Percentiles rank a stretch among this genome's conserved stretches.
These are phyloP conservation scores for Aschersonia sp. DNA, from an alignment of 2,329 filamentous ascomycete genomes.

Conservation along the genomic window DNA sequence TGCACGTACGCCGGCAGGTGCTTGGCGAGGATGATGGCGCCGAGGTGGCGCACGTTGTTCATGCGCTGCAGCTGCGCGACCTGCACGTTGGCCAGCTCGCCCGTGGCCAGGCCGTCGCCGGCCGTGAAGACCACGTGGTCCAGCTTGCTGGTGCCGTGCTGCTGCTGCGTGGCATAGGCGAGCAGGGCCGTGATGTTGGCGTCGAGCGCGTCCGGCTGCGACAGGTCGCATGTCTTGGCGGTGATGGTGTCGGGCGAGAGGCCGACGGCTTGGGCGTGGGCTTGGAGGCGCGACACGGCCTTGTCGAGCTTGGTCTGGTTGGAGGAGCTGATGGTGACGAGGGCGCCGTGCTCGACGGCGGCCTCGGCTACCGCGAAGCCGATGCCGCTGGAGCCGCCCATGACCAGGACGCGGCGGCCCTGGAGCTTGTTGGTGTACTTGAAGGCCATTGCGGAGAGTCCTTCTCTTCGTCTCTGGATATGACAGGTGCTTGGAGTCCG, in stretches of 20 bases:
- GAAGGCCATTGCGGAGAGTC: too few species aligned
- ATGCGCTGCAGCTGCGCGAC: conserved; percentile 23
- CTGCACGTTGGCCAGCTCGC: conserved; percentile 24
- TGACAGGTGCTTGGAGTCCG: too few species aligned
- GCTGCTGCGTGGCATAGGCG: conserved; percentile 24
- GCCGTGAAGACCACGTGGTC: conserved; percentile 46
- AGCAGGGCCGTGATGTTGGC: conserved; percentile 33
- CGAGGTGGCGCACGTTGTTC: conserved; percentile 34
- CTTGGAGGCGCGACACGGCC: conserved; percentile 26
- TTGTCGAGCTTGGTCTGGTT: conserved; percentile 30
- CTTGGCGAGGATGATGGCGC: conserved; percentile 36
- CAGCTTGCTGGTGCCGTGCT: conserved; percentile 32
- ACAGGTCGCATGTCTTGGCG: conserved; percentile 11
- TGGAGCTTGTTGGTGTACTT: conserved; percentile 20
- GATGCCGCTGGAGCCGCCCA: conserved; percentile 50
- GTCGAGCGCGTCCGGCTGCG: conserved; percentile 7
- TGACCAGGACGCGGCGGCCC: conserved; percentile 34
- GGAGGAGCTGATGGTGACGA: conserved; percentile 47
- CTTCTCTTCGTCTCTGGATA: too few species aligned
- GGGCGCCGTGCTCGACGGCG: conserved; percentile 35
- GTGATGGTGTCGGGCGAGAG: conserved; percentile 12
- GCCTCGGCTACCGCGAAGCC: conserved; percentile 46
- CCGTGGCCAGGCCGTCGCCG: conserved; percentile 24
- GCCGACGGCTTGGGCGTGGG: conserved; percentile 18
- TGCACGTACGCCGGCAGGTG: conserved; percentile 28